Percentiles rank a stretch among this genome's conserved stretches.
Conservation (phyloP, 2,329 filamentous ascomycete species). For the Davidsoniella australis region DNA sequence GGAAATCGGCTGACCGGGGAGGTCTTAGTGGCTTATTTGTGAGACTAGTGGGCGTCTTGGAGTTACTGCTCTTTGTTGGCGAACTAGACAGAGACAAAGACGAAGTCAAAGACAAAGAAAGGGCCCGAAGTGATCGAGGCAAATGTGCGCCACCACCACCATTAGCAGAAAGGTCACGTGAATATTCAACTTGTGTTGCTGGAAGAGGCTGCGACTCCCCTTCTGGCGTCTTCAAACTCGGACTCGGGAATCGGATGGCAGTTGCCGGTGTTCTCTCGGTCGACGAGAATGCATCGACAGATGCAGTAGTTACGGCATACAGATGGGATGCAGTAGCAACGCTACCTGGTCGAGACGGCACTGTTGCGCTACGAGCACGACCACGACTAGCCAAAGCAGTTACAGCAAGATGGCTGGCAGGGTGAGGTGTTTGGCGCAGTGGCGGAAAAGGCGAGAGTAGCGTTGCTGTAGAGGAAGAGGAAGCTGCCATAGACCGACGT, state of each 20-base stretch:
- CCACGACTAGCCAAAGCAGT: background rate
- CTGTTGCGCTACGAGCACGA: conserved; percentile 3
- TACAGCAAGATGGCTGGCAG: background rate
- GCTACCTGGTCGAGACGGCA: background rate
- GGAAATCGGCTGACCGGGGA: background rate
- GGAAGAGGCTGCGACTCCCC: too few relatives aligned
- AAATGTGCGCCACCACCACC: too few relatives aligned
- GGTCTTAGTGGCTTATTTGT: background rate
- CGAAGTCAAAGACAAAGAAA: too few relatives aligned
- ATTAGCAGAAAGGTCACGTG: too few relatives aligned
- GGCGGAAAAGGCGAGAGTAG: conserved; percentile 1
- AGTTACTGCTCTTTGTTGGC: too few relatives aligned
- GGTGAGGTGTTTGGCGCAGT: background rate
- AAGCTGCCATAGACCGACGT: too few relatives aligned
- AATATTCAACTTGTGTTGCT: too few relatives aligned
- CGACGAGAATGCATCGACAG: background rate
- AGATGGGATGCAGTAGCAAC: background rate
- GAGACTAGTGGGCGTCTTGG: too few relatives aligned
- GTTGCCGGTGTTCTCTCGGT: background rate
- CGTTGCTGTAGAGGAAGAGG: background rate
- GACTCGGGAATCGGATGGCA: background rate
- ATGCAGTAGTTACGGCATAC: background rate
- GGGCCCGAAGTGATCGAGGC: too few relatives aligned
- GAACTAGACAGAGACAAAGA: too few relatives aligned
- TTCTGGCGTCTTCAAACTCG: too few relatives aligned